Base-by-base conservation (phyloP, 2,329 filamentous ascomycete genomes). In the Aspergillus quadricinctus region DNA sequence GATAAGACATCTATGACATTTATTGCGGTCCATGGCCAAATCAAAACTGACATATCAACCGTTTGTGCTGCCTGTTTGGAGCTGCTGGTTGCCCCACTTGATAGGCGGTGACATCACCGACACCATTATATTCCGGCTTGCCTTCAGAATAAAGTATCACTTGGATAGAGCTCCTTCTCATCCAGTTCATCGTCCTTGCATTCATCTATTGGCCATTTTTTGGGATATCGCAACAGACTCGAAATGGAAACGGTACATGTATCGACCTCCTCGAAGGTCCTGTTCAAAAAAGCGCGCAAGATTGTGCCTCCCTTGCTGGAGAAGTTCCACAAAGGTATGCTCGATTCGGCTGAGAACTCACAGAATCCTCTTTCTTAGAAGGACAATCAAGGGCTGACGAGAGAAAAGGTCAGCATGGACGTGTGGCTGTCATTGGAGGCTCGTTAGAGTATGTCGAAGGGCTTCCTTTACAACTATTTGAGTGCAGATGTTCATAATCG, bases 291-390 rank as follows among this genome's bases (percentile, higher is more conserved):
- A 75, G 91, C 92, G 69, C 89, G 88, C 81, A 90, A 88, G 72
- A 88, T 99, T 79, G 84, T 99, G 57, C 94, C 94, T 62, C 94
- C 94, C 10, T 90, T 99, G 90, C 83, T 97, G 53, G 90, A 94
- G 71, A 90, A 85, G 70, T 97, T 97, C 72, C 94, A 97, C 77
- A 99, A 99, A 82, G 94, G 93, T 91, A 70, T 49, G 76, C 63
- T 55, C 41, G 19, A 17, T 37, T 7, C 3, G 31, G 31, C 5
- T 37, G 14, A 37, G 31, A 37, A 37, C 2, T 17, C 3, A n/a
- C 14, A 37, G 14, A 37, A 37, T 17, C 4, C 2, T 35, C 14
- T 35, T 14, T 17, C 31, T 6, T 35, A 17, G 29, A 35, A 35
- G 31, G n/a, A n/a, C n/a, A n/a, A n/a, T n/a, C n/a, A n/a, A n/a